Evolutionary conservation across 108 stramenopile genomes (phyloP).

Genomic region (Cylindrotheca fusiformis): DNA sequence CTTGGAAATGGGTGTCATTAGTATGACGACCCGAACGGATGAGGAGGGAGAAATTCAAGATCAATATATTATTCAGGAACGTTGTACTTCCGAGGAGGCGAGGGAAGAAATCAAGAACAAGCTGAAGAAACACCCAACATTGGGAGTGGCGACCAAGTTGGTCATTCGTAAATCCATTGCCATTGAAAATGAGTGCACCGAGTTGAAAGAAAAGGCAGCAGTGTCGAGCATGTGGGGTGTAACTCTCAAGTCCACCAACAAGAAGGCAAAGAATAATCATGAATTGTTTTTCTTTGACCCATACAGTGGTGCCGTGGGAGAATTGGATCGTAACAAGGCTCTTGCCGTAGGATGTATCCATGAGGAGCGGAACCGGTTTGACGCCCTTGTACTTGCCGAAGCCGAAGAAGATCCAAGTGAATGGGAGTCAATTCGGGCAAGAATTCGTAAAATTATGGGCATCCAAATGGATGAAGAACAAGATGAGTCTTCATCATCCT

Average conservation of each 20-base stretch:
- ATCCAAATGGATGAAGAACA: constrained; percentile 3
- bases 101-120: not conserved
- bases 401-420: not conserved
- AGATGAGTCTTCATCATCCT: not conserved
- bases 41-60: not conserved
- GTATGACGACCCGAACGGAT: not conserved
- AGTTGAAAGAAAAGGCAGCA: constrained; percentile 9
- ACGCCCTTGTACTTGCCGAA: not conserved
- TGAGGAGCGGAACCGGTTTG: not conserved
- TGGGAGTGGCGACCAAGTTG: constrained; percentile 1
- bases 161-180: not conserved
- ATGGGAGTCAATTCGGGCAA: not conserved
- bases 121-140: constrained; percentile 4
- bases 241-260: constrained; percentile 6
- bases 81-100: not conserved
- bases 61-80: not conserved
- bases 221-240: constrained; percentile 21
- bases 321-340: not conserved
- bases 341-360: constrained; percentile 1
- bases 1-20: not conserved
- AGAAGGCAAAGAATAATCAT: constrained; percentile 16
- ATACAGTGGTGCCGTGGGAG: constrained; percentile 11
- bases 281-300: constrained; percentile 29
- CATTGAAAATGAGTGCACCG: not conserved
- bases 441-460: not conserved